Evolutionary conservation across 768 basidiomycete species (phyloP), one percentile per base, ranked within the genome.

Genomic region (Lactarius hatsudake): DNA sequence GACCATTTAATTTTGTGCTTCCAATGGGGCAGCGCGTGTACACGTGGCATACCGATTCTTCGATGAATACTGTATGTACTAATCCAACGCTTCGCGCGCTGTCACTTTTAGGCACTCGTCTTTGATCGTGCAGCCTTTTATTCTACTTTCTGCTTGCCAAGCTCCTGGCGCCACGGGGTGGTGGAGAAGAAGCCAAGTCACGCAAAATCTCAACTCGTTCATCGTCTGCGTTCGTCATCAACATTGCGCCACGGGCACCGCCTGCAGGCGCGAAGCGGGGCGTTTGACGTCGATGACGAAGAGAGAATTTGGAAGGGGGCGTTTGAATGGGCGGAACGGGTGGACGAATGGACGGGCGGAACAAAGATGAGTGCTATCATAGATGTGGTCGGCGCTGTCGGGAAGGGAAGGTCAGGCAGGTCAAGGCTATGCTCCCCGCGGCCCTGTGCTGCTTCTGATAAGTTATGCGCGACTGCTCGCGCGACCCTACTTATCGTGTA

Each of bases 21-120:
- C 56, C 55, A 62, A 56, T 43, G 59, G 32, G 59, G 23, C 28
- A 53, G 54, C 9, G 43, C 54, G 54, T 36, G 57, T 13, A 38
- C 42, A 61, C 57, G 54, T 7, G 42, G 34, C 53, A 32, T 18
- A 10, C 48, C 17, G 58, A 26, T 57, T 38, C 63, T 30, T 34
- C 36, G 34, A 53, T 48, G 56, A 28, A 10, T 34, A 38, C 34
- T 36, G 10, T 36, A 18, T 32, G 54, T 5, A 56, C 8, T 23
- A 38, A 59, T 30, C 58, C 38, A 30, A 40, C 38, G 18, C 28
- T 61, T 32, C 48, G 23, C 58, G 58, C 30, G 55, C 45, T 58
- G 43, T 36, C 65, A 57, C 42, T 34, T 53, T 26, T 55, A 42
- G 59, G 34, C 23, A 45, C 32, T n/a, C 38, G 38, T 54, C 20